Base-by-base conservation (phyloP, 345 rosid genomes). In the Jatropha curcas region DNA sequence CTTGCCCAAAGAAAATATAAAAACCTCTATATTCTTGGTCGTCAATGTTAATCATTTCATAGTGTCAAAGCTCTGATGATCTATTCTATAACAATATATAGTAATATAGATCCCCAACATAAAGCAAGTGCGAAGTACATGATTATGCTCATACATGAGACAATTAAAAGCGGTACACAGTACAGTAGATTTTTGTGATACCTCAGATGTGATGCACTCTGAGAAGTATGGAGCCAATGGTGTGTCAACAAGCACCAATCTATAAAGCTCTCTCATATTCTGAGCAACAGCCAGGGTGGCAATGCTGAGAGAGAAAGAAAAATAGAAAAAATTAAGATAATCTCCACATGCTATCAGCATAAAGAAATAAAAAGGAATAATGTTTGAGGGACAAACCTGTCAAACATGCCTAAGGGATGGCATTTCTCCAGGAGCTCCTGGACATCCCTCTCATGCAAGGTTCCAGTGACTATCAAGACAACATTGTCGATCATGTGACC, bases 401-500 rank as follows among this genome's bases (percentile, higher is more conserved):
- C 99, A 84, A 95, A 95, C 99, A 95, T 95, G 87, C 99, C 99
- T 83, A 95, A 81, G 71, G 99, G 99, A 76, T 95, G 99, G 76
- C 99, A 95, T 67, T 95, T 95, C 86, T 95, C 99, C 74, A 95
- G 70, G 69, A 95, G 79, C 73, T 95, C 99, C 65, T 93, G 98
- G 72, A 93, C 99, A 86, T 95, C 99, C 82, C 99, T 90, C 88
- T 95, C 99, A 46, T 95, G 98, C 87, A 95, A 70, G 63, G 99
- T 92, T 67, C 99, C 99, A 65, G 99, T 91, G 67, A 95, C 98
- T 85, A 95, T 95, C 85, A 95, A 81, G 70, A 95, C 99, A 64
- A 95, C 98, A 86, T 95, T 95, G 84, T 95, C 99, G 79, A 95
- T 95, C 99, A 95, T 95, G 81, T 95, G 99, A 60, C 99, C 99